Conservation (phyloP, 1,284 basidiomycete species). For the Sporisorium iseilematis-ciliati region DNA sequence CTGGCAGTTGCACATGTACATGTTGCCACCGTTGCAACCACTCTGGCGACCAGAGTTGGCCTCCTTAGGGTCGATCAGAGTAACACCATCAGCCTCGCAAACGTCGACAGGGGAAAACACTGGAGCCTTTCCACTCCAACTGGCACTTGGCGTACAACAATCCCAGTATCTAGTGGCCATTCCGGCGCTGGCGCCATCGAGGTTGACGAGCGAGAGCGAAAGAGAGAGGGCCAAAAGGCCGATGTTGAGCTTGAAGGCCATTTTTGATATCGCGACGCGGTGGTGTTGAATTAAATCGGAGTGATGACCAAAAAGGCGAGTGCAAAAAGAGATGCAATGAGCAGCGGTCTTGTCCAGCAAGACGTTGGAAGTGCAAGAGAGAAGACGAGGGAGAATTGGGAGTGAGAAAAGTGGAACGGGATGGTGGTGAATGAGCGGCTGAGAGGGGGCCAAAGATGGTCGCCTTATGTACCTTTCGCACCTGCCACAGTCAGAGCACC, state of each 20-base stretch:
- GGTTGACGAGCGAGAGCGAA: conserved; percentile 27
- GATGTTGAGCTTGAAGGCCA: conserved; percentile 38
- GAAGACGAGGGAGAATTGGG: neutral
- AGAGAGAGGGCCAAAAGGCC: conserved; percentile 32
- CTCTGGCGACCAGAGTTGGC: conserved; percentile 27
- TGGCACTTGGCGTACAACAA: conserved; percentile 22
- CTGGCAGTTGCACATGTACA: conserved; percentile 42
- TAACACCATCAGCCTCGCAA: conserved; percentile 44
- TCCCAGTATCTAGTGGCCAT: conserved; percentile 45
- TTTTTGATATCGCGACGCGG: neutral
- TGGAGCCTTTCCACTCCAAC: conserved; percentile 15
- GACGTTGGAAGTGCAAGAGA: neutral
- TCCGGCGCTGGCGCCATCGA: conserved; percentile 33
- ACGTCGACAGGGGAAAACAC: conserved; percentile 33
- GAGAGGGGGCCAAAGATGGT: neutral
- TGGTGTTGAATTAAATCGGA: neutral
- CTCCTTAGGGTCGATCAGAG: conserved; percentile 15
- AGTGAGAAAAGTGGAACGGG: neutral
- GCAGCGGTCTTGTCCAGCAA: conserved; percentile 7
- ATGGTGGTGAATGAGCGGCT: neutral
- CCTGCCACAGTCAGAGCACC: neutral
- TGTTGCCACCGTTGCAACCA: conserved; percentile 44
- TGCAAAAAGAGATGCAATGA: neutral
- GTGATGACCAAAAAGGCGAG: neutral
- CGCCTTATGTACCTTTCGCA: conserved; percentile 1